Evolutionary conservation across 305 asterid genomes (phyloP).

Genomic region (Rubia tinctorum): DNA sequence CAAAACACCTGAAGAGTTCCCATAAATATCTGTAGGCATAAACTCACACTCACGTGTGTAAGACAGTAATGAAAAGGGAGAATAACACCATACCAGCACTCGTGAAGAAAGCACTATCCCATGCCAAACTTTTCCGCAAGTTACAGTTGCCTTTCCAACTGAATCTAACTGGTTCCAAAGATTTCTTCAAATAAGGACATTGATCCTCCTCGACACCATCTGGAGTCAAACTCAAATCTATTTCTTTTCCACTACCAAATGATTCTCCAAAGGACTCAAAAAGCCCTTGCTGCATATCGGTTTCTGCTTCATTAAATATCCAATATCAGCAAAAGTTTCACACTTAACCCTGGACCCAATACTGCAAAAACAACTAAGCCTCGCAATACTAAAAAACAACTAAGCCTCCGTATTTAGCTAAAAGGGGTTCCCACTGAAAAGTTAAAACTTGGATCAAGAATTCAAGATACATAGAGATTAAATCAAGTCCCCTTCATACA

Average conservation of each 20-base stretch:
- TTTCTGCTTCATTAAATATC: constrained; percentile 25
- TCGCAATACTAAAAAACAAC: background rate
- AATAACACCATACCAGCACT: constrained; percentile 59
- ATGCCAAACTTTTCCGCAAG: constrained; percentile 94
- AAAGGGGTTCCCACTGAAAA: background rate
- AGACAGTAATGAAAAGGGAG: background rate
- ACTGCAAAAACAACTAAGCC: background rate
- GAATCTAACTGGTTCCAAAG: constrained; percentile 48
- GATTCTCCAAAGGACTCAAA: constrained; percentile 29
- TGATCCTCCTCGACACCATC: constrained; percentile 25
- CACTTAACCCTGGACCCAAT: background rate
- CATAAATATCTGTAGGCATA: background rate
- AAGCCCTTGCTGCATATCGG: constrained; percentile 19
- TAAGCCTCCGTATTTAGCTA: background rate
- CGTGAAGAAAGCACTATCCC: constrained; percentile 97
- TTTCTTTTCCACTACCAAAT: constrained; percentile 29
- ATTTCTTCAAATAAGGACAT: constrained; percentile 48
- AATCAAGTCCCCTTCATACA: background rate
- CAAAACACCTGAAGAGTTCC: constrained; percentile 62
- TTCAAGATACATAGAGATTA: background rate
- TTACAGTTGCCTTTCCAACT: constrained; percentile 61
- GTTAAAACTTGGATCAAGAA: background rate
- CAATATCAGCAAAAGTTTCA: background rate
- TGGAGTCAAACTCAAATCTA: constrained; percentile 16
- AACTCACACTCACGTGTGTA: background rate